Evolutionary conservation across 148 eudicot genomes (phyloP).

Genomic region (Diospyros lotus): DNA sequence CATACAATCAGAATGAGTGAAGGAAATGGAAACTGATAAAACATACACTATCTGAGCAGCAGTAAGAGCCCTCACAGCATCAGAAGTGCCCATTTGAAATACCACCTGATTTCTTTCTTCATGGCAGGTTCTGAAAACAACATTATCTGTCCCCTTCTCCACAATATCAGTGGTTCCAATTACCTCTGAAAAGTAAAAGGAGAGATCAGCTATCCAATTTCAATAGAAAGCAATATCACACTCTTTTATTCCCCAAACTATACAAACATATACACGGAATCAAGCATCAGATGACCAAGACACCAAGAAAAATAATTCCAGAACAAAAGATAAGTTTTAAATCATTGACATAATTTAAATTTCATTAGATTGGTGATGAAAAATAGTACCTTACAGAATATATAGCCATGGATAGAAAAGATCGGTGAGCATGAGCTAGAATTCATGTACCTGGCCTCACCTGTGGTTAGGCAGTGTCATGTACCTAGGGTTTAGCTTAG

Average conservation of each 20-base stretch:
- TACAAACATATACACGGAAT: background rate
- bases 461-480: background rate
- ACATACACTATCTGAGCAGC: slow-evolving; percentile 84
- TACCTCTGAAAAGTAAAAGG: slow-evolving; percentile 32
- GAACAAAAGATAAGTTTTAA: background rate
- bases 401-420: too few relatives aligned
- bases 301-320: background rate
- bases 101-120: slow-evolving; percentile 65
- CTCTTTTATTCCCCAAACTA: background rate
- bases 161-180: slow-evolving; percentile 68
- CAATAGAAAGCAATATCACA: slow-evolving; percentile 1
- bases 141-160: slow-evolving; percentile 63
- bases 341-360: too few relatives aligned
- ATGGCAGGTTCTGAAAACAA: slow-evolving; percentile 76
- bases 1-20: background rate
- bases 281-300: background rate
- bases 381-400: too few relatives aligned
- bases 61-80: slow-evolving; percentile 68
- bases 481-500: too few relatives aligned
- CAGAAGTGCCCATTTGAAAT: slow-evolving; percentile 87
- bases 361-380: too few relatives aligned
- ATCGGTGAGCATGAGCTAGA: too few relatives aligned
- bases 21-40: background rate
- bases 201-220: slow-evolving; percentile 7
- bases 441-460: background rate